phyloP scores from a whole-genome alignment of 1,139 yeast species.

The Yamadazyma triangularis region DNA sequence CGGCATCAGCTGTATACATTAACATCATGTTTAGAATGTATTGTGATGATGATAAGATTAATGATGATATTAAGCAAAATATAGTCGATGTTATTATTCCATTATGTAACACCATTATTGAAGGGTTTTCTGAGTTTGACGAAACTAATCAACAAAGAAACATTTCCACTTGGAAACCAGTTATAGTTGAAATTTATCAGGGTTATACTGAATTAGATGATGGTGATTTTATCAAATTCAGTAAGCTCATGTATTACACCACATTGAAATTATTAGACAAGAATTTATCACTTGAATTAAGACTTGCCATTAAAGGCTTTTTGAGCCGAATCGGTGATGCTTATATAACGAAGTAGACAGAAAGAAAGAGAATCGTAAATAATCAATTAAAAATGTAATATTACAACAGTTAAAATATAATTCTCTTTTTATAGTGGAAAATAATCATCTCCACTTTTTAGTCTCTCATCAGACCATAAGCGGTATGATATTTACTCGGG shows the following conservation, averaged over 20 bases:
- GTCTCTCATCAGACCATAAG: too few species aligned
- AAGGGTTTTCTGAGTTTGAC: constrained; percentile 67
- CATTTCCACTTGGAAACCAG: constrained; percentile 86
- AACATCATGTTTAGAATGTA: constrained; percentile 77
- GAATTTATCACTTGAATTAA: constrained; percentile 64
- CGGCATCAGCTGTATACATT: constrained; percentile 83
- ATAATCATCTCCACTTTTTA: too few species aligned
- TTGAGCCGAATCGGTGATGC: constrained; percentile 69
- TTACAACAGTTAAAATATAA: too few species aligned
- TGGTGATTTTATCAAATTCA: constrained; percentile 60
- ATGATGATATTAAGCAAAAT: constrained; percentile 24
- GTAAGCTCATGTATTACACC: constrained; percentile 64
- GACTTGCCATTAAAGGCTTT: constrained; percentile 63
- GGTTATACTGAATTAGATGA: constrained; percentile 78
- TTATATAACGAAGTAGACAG: constrained; percentile 17
- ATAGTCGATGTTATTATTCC: constrained; percentile 60
- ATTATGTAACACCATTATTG: constrained; percentile 65
- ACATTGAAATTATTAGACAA: constrained; percentile 65
- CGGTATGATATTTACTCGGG: too few species aligned
- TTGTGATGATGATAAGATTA: constrained; percentile 56
- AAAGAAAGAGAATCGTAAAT: too few species aligned
- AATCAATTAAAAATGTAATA: too few species aligned
- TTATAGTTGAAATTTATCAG: constrained; percentile 77
- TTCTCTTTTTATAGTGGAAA: too few species aligned
- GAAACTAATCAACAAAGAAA: constrained; percentile 76